A percentile compares a stretch with the other conserved stretches of the same genome.
Evolutionary conservation across 805 yeast species (phyloP).

Genomic region (Lachancea nothofagi): DNA sequence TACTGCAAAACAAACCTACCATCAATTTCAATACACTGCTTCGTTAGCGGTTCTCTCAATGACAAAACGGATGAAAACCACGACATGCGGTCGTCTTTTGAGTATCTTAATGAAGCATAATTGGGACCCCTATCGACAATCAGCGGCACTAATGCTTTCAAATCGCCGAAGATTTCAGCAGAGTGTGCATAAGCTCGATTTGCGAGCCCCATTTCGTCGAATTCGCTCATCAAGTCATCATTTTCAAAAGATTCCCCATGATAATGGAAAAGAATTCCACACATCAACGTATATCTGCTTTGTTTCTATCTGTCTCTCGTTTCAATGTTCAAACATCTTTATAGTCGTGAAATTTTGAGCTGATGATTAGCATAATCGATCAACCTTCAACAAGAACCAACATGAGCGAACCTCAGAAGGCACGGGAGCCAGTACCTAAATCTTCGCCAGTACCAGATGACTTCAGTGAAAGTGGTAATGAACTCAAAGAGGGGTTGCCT

Average conservation of each 20-base stretch:
- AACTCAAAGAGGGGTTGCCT: neutral
- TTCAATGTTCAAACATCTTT: too few species aligned
- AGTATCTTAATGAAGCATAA: conserved; percentile 34
- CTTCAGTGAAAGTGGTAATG: neutral
- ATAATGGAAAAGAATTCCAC: conserved; percentile 48
- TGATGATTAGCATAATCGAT: too few species aligned
- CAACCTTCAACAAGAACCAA: too few species aligned
- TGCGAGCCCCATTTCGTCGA: conserved; percentile 13
- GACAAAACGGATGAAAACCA: conserved; percentile 73
- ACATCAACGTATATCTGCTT: too few species aligned
- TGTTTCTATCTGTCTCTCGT: too few species aligned
- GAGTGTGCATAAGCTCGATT: neutral
- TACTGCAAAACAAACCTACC: conserved; percentile 55
- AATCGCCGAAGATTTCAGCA: conserved; percentile 13
- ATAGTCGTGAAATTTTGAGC: too few species aligned
- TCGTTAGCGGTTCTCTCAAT: conserved; percentile 68
- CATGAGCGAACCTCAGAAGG: too few species aligned
- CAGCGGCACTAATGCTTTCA: conserved; percentile 38
- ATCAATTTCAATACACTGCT: conserved; percentile 54
- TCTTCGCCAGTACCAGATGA: too few species aligned
- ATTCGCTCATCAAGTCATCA: conserved; percentile 16
- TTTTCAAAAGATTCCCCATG: conserved; percentile 3
- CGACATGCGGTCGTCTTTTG: conserved; percentile 14
- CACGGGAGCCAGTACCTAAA: too few species aligned
- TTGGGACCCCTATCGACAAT: conserved; percentile 64